Base-by-base conservation (phyloP, 768 basidiomycete genomes). In the Leccinum subgranulosum region DNA sequence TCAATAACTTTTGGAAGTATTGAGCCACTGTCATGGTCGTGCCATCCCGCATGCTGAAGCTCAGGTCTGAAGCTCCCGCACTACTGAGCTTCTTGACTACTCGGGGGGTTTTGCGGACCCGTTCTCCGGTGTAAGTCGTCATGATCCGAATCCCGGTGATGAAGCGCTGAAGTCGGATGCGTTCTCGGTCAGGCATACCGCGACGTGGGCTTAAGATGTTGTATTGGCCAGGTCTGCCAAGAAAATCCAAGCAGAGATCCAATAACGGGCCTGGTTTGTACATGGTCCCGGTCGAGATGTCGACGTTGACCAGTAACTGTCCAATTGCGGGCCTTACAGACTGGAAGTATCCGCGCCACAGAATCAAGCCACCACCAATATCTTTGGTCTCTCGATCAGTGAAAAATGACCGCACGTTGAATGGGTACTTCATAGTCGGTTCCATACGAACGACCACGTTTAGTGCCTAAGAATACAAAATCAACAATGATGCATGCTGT, bases 341-440 rank as follows among this genome's bases (percentile, higher is more conserved):
- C 66, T 92, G 90, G 72, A 92, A 92, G 55, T 88, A 90, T 0
- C 90, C 90, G 3, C 90, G 79, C 88, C 88, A 89, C 0, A 90
- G 77, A 14, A 83, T 79, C 3, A 92, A 76, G 0, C 91, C 90
- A 0, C 69, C 66, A 1, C 88, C 86, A 25, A 90, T 82, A 28
- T 71, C 64, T 48, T 75, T 79, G 9, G 73, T 78, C 52, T 84
- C 87, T 1, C 73, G 67, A 23, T 81, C 71, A 0, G 86, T 87
- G 68, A 86, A 92, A 72, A 92, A 91, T 0, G 87, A 89, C 0
- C 90, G 81, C 7, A 84, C 80, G 53, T 90, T 87, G 77, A 85
- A 89, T 0, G 90, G 88, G 55, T 85, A 84, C 19, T 78, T 77
- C 66, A 83, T 68, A 2, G 81, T 86, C 0, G 90, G 90, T 54